A percentile compares a stretch with the other conserved stretches of the same genome.
These are phyloP conservation scores for Purpureocillium takamizusanense DNA, from an alignment of 2,329 filamentous ascomycete species.

Conservation along the genomic window DNA sequence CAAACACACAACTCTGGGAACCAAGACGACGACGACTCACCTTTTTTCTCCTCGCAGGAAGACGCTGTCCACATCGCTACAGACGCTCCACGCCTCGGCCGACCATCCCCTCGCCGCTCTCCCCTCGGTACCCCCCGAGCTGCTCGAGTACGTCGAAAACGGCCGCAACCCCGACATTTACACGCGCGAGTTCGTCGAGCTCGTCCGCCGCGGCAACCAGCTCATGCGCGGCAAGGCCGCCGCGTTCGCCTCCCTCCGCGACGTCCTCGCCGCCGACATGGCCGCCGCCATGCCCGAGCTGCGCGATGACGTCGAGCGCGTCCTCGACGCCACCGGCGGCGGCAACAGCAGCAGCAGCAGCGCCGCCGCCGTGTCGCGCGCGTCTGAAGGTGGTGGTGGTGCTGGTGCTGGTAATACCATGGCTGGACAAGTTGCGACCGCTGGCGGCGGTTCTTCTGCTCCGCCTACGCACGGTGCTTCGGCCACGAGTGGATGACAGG, in stretches of 20 bases:
- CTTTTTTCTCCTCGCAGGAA: too few species aligned
- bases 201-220: constrained; percentile 57
- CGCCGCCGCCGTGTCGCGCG: too few species aligned
- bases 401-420: too few species aligned
- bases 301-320: constrained; percentile 38
- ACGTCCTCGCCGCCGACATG: constrained; percentile 53
- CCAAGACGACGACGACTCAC: too few species aligned
- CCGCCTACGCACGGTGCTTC: too few species aligned
- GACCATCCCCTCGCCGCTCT: constrained; percentile 28
- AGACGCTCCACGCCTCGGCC: constrained; percentile 29
- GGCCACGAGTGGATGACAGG: too few species aligned
- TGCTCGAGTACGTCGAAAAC: constrained; percentile 61
- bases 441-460: too few species aligned
- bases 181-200: constrained; percentile 64
- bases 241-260: constrained; percentile 52
- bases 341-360: too few species aligned
- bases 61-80: constrained; percentile 28
- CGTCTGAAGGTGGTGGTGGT: too few species aligned
- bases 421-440: too few species aligned
- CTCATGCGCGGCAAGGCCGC: constrained; percentile 54
- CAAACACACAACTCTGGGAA: too few species aligned
- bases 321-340: constrained; percentile 35
- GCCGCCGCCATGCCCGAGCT: constrained; percentile 50
- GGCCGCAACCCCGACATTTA: constrained; percentile 68
- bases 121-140: constrained; percentile 49